phyloP scores from a whole-genome alignment of 177 flowering plant genomes.

The Telopea speciosissima region DNA sequence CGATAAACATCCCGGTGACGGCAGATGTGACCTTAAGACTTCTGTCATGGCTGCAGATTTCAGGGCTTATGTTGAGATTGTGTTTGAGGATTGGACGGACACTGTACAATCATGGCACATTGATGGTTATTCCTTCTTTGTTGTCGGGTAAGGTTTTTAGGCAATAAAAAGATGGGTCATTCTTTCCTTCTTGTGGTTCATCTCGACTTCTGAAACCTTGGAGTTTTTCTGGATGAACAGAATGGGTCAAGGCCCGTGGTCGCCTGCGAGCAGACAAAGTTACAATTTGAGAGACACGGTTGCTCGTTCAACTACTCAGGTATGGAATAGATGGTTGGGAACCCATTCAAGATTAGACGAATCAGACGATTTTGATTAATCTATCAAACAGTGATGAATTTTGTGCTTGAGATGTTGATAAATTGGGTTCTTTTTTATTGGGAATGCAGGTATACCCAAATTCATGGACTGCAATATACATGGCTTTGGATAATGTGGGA shows the following conservation, averaged over 20 bases:
- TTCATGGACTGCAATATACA: conserved; percentile 91
- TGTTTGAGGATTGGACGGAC: conserved; percentile 69
- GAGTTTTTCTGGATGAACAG: conserved; percentile 28
- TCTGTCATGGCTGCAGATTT: conserved; percentile 85
- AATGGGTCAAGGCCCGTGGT: conserved; percentile 79
- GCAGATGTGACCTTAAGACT: conserved; percentile 56
- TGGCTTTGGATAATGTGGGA: conserved; percentile 91
- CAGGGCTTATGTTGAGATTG: conserved; percentile 58
- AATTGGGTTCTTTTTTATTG: not conserved
- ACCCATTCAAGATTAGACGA: too few species aligned
- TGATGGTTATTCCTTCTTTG: conserved; percentile 74
- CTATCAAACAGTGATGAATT: too few species aligned
- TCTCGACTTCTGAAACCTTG: conserved; percentile 7
- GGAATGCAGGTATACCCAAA: conserved; percentile 78
- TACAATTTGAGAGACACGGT: conserved; percentile 72
- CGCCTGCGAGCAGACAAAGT: conserved; percentile 42
- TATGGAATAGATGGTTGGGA: conserved; percentile 7
- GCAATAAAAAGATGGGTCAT: too few species aligned
- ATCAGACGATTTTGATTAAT: too few species aligned
- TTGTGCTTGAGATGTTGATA: too few species aligned
- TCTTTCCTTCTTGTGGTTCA: not conserved
- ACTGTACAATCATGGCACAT: conserved; percentile 80
- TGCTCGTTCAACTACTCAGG: conserved; percentile 77
- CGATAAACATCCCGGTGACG: conserved; percentile 56
- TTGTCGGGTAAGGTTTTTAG: conserved; percentile 59